Evolutionary conservation across 805 yeast species (phyloP), one percentile per base, ranked within the genome.

Genomic region (Saturnispora halmiae): DNA sequence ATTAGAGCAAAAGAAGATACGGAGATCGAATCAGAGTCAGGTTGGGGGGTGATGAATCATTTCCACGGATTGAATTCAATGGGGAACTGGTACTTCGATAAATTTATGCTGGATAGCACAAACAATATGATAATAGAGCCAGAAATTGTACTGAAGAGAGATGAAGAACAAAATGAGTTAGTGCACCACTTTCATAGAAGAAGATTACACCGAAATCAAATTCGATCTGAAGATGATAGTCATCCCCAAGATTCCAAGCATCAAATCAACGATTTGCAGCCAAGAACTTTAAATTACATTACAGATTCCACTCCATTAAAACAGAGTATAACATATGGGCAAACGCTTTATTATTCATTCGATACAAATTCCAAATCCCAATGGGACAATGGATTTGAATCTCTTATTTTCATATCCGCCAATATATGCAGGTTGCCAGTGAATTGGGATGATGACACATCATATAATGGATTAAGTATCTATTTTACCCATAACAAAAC

Each of bases 321-420:
- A 31, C 34, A 31, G 20, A 20, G 25, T 31, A 29, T 47, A 2
- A 36, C 34, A n/a, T 47, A 45, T 31, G 40, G 44, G 10, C 7
- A 16, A 3, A n/a, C 18, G 3, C 29, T 42, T 10, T 20, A 31
- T 8, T 47, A 45, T 7, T 32, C 19, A 16, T 45, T 47, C 28
- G 18, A 34, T 13, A 36, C 44, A 3, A 28, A 32, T 34, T 6
- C 33, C 7, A 20, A 26, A 7, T 19, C 39, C 3, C 31, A 40
- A 20, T 40, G 29, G 16, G 38, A 41, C 7, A 42, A 64, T 31
- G 61, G 61, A 46, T 72, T 66, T 50, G 69, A 73, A 48, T 59
- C 64, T 40, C 58, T 73, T 54, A 59, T 73, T 32, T 74, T 70
- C 47, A 43, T 74, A 14, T 67, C 75, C 13, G 79, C 76, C 2